Conservation (phyloP, 2,329 filamentous ascomycete species). For the Chaetomium olivaceum region DNA sequence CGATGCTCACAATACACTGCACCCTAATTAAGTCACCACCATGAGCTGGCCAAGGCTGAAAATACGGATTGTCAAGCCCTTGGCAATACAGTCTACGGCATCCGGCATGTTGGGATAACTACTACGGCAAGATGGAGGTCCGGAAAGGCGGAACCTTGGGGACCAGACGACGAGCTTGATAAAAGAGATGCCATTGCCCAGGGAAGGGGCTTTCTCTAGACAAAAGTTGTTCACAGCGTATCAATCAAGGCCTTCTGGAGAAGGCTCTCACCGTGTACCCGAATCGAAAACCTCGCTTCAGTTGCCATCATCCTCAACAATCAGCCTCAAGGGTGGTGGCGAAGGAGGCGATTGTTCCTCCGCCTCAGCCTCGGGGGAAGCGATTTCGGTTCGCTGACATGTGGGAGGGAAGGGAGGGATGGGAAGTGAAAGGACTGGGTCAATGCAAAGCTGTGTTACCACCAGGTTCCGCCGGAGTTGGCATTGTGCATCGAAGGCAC, state of each 20-base stretch:
- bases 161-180: neutral
- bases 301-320: neutral
- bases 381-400: neutral
- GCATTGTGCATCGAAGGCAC: neutral
- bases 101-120: neutral
- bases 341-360: neutral
- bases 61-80: neutral
- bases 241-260: neutral
- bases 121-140: neutral
- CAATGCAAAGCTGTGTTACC: neutral
- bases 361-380: neutral
- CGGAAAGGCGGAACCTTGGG: neutral
- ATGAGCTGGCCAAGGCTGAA: neutral
- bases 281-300: neutral
- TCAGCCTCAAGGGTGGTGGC: neutral
- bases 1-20: neutral
- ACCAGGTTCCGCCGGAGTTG: neutral
- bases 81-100: neutral
- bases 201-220: neutral
- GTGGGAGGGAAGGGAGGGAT: neutral
- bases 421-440: neutral
- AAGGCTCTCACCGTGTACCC: neutral
- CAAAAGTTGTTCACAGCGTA: neutral
- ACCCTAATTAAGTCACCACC: neutral
- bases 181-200: neutral